These are phyloP conservation scores for Colletotrichum scovillei DNA, from an alignment of 2,329 filamentous ascomycete species.

Conservation along the genomic window DNA sequence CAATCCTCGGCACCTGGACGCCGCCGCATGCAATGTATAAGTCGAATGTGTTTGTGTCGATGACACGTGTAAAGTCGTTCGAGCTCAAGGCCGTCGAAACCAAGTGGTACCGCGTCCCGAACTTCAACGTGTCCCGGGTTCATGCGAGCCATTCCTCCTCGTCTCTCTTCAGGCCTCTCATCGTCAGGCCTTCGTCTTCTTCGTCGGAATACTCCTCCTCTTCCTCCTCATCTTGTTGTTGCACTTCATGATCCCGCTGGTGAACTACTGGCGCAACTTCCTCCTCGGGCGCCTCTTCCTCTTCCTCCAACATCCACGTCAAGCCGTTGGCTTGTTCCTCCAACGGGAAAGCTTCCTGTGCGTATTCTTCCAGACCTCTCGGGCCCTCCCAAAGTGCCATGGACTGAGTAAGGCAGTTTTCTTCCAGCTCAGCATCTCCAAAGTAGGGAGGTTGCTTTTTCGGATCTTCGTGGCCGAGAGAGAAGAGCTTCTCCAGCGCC, in stretches of 20 bases:
- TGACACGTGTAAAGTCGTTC: neutral
- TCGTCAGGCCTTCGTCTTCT: slow-evolving; percentile 68
- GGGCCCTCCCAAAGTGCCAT: slow-evolving; percentile 91
- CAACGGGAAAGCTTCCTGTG: slow-evolving; percentile 90
- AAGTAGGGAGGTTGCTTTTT: slow-evolving; percentile 73
- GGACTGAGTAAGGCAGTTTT: slow-evolving; percentile 78
- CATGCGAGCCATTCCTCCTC: slow-evolving; percentile 71
- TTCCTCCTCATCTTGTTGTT: slow-evolving; percentile 54
- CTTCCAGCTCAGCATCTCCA: slow-evolving; percentile 66
- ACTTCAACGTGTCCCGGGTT: neutral
- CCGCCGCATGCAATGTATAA: slow-evolving; percentile 31
- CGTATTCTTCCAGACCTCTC: slow-evolving; percentile 92
- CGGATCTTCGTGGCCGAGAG: slow-evolving; percentile 60
- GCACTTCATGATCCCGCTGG: slow-evolving; percentile 40
- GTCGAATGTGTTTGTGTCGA: slow-evolving; percentile 13
- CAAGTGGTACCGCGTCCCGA: neutral
- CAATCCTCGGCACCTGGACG: slow-evolving; percentile 19
- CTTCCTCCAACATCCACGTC: slow-evolving; percentile 84
- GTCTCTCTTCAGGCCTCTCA: slow-evolving; percentile 66
- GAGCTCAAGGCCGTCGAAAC: slow-evolving; percentile 11
- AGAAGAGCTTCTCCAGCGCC: slow-evolving; percentile 71
- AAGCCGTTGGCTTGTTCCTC: slow-evolving; percentile 95
- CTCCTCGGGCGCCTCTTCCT: slow-evolving; percentile 52
- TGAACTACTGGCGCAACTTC: slow-evolving; percentile 38
- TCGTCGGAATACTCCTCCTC: slow-evolving; percentile 60